Percentiles rank a stretch among this genome's conserved stretches.
Evolutionary conservation across 2,329 filamentous ascomycete species (phyloP).

Genomic region (Clonostachys rosea): DNA sequence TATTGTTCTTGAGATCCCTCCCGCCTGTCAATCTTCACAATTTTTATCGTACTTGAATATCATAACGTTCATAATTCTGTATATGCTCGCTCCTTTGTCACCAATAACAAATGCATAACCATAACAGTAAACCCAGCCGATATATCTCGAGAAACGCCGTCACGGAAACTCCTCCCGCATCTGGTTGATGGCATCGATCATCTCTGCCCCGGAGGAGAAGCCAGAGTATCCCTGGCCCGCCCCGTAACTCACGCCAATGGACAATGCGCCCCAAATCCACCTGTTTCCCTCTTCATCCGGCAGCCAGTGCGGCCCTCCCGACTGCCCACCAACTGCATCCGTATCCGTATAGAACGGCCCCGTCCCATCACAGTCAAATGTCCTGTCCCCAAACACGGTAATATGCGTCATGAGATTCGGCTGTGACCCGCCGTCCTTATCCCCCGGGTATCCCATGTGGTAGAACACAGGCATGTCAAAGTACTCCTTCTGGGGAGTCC

Average conservation of each 20-base stretch:
- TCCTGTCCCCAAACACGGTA: constrained; percentile 1
- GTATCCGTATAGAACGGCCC: constrained; percentile 5
- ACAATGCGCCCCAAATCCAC: constrained; percentile 5
- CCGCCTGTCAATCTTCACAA: too few species aligned
- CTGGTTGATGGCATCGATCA: constrained; percentile 3
- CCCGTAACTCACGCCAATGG: constrained; percentile 2
- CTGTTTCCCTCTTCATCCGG: constrained; percentile 1
- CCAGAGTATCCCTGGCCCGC: constrained; percentile 1
- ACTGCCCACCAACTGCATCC: constrained; percentile 6
- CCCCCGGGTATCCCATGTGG: constrained; percentile 5
- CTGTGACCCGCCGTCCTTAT: constrained; percentile 1
- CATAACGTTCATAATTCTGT: too few species aligned
- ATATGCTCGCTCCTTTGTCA: too few species aligned
- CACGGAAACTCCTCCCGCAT: neutral
- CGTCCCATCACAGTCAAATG: constrained; percentile 2
- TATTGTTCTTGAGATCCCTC: too few species aligned
- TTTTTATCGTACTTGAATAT: too few species aligned
- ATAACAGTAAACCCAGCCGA: too few species aligned
- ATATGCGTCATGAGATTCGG: constrained; percentile 5
- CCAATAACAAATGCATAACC: too few species aligned
- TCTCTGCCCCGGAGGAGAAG: constrained; percentile 3
- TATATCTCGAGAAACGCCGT: too few species aligned
- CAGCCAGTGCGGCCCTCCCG: constrained; percentile 6
- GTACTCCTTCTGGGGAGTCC: constrained; percentile 1
- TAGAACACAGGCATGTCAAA: constrained; percentile 3